Evolutionary conservation across 306 rosid species (phyloP).

Genomic region (Carpinus fangiana): DNA sequence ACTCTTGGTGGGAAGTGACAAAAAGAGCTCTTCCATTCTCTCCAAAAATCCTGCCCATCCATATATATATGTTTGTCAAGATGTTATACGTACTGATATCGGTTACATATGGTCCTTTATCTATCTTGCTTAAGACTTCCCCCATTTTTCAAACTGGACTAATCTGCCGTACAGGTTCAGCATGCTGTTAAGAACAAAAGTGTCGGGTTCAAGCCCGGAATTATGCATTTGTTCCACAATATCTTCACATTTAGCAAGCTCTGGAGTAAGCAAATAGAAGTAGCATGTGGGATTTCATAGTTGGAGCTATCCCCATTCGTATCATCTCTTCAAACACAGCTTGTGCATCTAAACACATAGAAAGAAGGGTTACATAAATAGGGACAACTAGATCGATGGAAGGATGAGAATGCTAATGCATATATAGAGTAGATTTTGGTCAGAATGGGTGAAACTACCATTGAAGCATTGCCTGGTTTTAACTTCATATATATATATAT

Average conservation of each 20-base stretch:
- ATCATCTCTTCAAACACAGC: conserved; percentile 76
- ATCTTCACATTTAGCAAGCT: conserved; percentile 74
- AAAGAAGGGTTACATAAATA: background rate
- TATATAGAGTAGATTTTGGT: background rate
- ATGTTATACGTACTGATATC: conserved; percentile 86
- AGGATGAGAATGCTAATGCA: too few relatives aligned
- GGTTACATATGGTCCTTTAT: conserved; percentile 52
- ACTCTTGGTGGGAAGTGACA: conserved; percentile 45
- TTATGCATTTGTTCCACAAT: conserved; percentile 68
- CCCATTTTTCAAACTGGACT: conserved; percentile 78
- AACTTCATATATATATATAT: background rate
- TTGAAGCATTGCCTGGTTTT: background rate
- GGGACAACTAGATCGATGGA: background rate
- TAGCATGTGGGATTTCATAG: conserved; percentile 94
- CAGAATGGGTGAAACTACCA: background rate
- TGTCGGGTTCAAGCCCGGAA: conserved; percentile 74
- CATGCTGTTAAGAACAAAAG: conserved; percentile 80
- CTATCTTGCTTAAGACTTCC: conserved; percentile 66
- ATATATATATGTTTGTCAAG: conserved; percentile 57
- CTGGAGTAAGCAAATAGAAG: conserved; percentile 78
- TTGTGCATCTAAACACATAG: conserved; percentile 55
- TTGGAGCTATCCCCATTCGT: conserved; percentile 77
- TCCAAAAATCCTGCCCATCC: conserved; percentile 81
- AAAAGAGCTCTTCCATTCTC: conserved; percentile 71
- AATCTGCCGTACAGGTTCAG: conserved; percentile 75